Percentiles rank a stretch among this genome's conserved stretches.
Evolutionary conservation across 306 rosid genomes (phyloP).

Genomic region (Astragalus membranaceus): DNA sequence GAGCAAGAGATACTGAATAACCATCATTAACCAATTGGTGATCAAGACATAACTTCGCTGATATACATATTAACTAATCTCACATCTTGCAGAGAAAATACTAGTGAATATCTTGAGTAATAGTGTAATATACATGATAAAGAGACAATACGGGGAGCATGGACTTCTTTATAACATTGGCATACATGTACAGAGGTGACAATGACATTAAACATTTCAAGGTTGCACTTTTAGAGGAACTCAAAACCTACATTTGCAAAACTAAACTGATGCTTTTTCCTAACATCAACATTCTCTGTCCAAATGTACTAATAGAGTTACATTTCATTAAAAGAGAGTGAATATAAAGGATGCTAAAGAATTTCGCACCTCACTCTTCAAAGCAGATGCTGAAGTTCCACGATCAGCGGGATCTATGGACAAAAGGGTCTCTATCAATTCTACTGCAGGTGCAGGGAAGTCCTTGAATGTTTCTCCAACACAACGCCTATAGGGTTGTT

Average conservation of each 20-base stretch:
- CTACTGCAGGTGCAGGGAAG: constrained; percentile 73
- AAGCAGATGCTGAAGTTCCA: constrained; percentile 76
- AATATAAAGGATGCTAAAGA: constrained; percentile 1
- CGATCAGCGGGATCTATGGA: constrained; percentile 93
- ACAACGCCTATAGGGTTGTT: constrained; percentile 80
- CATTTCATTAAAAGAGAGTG: background rate
- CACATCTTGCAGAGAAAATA: background rate
- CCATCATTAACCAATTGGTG: background rate
- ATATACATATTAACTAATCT: background rate
- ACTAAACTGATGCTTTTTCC: background rate
- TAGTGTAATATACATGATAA: background rate
- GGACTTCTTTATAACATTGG: background rate
- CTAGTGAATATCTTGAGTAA: background rate
- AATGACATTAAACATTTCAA: background rate
- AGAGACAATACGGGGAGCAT: background rate
- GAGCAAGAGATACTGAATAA: background rate
- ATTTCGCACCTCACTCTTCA: constrained; percentile 64
- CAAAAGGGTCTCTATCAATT: constrained; percentile 65
- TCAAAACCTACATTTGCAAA: background rate
- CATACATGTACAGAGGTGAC: background rate
- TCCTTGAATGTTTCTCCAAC: constrained; percentile 85
- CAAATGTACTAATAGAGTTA: background rate
- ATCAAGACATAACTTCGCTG: background rate
- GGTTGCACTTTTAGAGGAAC: background rate
- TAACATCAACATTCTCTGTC: constrained; percentile 1